These are phyloP conservation scores for Paxillus ammoniavirescens DNA, from an alignment of 768 basidiomycete species.

Conservation along the genomic window DNA sequence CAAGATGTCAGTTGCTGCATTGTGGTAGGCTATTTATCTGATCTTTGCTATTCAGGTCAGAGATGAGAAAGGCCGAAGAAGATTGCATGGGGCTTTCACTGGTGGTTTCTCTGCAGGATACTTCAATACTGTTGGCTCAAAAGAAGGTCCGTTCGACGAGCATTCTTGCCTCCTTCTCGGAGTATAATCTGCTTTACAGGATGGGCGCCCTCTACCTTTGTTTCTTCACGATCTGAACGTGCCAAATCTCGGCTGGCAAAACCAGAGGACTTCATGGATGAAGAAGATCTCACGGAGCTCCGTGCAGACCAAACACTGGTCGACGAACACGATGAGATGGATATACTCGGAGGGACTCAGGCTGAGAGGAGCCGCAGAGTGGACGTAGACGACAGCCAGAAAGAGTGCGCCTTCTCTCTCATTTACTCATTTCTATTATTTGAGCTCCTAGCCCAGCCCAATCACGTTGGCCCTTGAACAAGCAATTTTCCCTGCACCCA, in stretches of 20 bases:
- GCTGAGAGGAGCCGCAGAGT: constrained; percentile 37
- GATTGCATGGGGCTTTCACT: constrained; percentile 98
- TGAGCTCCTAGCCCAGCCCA: constrained; percentile 41
- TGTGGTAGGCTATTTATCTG: constrained; percentile 18
- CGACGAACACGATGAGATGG: constrained; percentile 79
- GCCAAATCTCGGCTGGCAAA: constrained; percentile 55
- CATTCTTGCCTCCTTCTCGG: neutral
- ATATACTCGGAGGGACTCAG: constrained; percentile 57
- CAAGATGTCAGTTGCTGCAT: constrained; percentile 70
- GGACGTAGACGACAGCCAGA: constrained; percentile 42
- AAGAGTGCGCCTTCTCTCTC: constrained; percentile 22
- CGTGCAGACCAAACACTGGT: constrained; percentile 72
- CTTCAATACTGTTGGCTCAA: constrained; percentile 93
- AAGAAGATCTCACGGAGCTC: constrained; percentile 88
- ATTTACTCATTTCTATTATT: neutral
- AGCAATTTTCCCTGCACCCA: constrained; percentile 69
- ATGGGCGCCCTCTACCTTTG: constrained; percentile 93
- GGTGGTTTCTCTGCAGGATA: constrained; percentile 98
- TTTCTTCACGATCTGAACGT: constrained; percentile 81
- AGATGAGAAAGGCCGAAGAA: constrained; percentile 88
- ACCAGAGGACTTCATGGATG: constrained; percentile 98
- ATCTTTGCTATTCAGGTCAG: constrained; percentile 54
- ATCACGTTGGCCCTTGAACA: constrained; percentile 60
- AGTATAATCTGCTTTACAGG: constrained; percentile 45
- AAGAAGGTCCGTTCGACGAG: constrained; percentile 69